A percentile compares a stretch with the other conserved stretches of the same genome.
phyloP scores from a whole-genome alignment of 805 yeast species.

The Candida bentonensis region DNA sequence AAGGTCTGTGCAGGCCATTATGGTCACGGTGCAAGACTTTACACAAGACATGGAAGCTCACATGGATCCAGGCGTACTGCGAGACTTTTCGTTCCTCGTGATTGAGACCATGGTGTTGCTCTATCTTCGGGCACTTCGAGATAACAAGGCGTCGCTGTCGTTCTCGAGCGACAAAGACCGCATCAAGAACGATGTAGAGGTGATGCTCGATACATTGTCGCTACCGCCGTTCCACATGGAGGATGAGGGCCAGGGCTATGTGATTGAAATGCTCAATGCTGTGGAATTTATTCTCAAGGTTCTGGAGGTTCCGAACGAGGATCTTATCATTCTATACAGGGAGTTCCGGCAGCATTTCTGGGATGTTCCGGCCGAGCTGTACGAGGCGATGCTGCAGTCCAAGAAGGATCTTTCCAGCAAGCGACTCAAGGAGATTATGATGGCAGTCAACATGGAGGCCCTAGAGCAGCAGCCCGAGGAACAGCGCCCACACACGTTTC shows the following conservation, averaged over 20 bases:
- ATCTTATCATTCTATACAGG: conserved; percentile 42
- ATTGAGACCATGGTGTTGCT: background rate
- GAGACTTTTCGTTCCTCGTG: background rate
- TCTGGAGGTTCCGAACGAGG: conserved; percentile 33
- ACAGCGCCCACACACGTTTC: background rate
- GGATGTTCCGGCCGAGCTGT: conserved; percentile 62
- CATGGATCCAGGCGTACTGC: background rate
- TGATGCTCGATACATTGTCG: conserved; percentile 39
- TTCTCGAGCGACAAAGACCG: conserved; percentile 29
- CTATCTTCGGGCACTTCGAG: conserved; percentile 34
- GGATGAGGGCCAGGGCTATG: conserved; percentile 20
- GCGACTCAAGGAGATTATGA: conserved; percentile 20
- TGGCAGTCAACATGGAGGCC: conserved; percentile 14
- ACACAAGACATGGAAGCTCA: conserved; percentile 31
- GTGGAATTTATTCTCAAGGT: conserved; percentile 51
- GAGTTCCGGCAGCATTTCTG: conserved; percentile 51
- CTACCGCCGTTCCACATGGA: conserved; percentile 23
- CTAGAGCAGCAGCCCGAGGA: conserved; percentile 9
- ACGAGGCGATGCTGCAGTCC: conserved; percentile 44
- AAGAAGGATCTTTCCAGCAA: conserved; percentile 24
- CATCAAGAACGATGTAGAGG: conserved; percentile 47
- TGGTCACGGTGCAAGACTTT: conserved; percentile 65
- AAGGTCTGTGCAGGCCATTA: conserved; percentile 43
- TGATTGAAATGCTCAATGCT: conserved; percentile 38
- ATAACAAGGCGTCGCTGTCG: conserved; percentile 28